Conservation (phyloP, 2,329 filamentous ascomycete species). For the Sporothrix luriei region DNA sequence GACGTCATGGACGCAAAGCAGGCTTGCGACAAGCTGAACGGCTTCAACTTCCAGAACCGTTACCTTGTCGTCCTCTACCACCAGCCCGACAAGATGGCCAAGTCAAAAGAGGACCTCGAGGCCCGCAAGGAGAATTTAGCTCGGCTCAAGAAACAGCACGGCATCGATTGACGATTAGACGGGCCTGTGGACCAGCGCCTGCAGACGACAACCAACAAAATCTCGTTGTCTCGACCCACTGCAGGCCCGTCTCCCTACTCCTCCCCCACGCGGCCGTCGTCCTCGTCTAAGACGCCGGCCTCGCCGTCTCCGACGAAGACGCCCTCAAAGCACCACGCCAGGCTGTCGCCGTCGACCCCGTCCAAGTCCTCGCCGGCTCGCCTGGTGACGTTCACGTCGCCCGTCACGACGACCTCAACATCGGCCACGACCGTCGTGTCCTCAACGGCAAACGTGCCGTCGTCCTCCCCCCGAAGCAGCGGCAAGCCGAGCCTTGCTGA, state of each 20-base stretch:
- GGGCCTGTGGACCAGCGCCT: constrained; percentile 61
- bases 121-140: constrained; percentile 96
- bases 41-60: constrained; percentile 99
- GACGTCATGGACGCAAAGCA: constrained; percentile 99
- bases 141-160: constrained; percentile 95
- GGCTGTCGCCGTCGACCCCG: constrained; percentile 15
- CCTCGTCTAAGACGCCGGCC: constrained; percentile 35
- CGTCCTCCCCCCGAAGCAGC: constrained; percentile 38
- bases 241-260: constrained; percentile 62
- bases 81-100: constrained; percentile 68
- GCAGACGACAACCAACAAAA: constrained; percentile 42
- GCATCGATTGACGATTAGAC: constrained; percentile 93
- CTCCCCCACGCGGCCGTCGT: constrained; percentile 45
- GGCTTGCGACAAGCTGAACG: constrained; percentile 99
- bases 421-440: constrained; percentile 36
- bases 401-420: constrained; percentile 24
- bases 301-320: constrained; percentile 35
- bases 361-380: constrained; percentile 25
- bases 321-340: constrained; percentile 43
- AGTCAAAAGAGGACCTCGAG: constrained; percentile 90
- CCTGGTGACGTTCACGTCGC: constrained; percentile 12
- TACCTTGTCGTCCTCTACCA: constrained; percentile 82
- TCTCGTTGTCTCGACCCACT: constrained; percentile 48
- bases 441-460: not conserved
- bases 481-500: constrained; percentile 42